Conservation (phyloP, 148 eudicot genomes). For the Rhododendron molle region DNA sequence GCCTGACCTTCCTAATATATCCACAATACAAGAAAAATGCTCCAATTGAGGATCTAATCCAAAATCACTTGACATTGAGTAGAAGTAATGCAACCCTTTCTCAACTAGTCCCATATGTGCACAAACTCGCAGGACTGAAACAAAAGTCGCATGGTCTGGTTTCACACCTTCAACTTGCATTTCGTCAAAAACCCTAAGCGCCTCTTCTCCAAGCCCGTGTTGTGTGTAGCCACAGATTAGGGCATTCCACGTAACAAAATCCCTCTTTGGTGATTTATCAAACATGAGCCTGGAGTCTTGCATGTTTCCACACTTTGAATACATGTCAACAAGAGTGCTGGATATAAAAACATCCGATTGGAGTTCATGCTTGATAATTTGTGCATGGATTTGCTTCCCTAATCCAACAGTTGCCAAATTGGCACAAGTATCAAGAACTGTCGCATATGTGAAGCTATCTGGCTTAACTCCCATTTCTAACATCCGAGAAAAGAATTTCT, state of each 20-base stretch:
- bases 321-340: conserved; percentile 93
- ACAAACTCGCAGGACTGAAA: conserved; percentile 84
- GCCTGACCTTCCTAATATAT: conserved; percentile 70
- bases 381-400: conserved; percentile 90
- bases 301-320: conserved; percentile 86
- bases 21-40: conserved; percentile 88
- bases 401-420: conserved; percentile 75
- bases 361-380: conserved; percentile 69
- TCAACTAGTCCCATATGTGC: conserved; percentile 78
- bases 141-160: conserved; percentile 87
- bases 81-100: conserved; percentile 56
- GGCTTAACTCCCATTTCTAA: conserved; percentile 60
- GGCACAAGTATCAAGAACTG: conserved; percentile 91
- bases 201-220: conserved; percentile 75
- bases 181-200: conserved; percentile 49
- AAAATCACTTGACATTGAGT: conserved; percentile 46
- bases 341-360: conserved; percentile 65
- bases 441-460: conserved; percentile 84
- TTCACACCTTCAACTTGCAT: conserved; percentile 60
- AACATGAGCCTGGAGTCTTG: conserved; percentile 63
- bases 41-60: conserved; percentile 68
- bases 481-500: conserved; percentile 60
- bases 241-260: conserved; percentile 91
- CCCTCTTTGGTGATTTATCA: conserved; percentile 50
- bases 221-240: conserved; percentile 81